Conservation (phyloP, 352 stramenopile species). For the Pythium insidiosum region DNA sequence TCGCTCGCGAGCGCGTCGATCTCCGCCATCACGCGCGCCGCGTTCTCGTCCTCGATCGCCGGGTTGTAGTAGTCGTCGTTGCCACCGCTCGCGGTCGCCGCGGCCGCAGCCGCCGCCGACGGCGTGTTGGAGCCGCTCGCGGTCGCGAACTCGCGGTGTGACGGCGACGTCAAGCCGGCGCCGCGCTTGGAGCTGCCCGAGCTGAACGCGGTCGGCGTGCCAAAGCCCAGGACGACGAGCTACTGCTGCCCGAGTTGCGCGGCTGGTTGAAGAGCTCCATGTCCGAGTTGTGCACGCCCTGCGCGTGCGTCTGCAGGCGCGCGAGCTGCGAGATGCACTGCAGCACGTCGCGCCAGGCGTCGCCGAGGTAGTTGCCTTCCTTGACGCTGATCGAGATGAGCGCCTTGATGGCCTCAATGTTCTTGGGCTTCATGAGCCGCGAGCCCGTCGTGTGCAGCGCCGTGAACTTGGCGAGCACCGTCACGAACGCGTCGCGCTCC, state of each 20-base stretch:
- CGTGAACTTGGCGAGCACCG: constrained; percentile 95
- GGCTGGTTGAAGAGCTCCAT: constrained; percentile 78
- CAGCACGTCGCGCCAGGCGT: constrained; percentile 95
- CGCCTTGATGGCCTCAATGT: constrained; percentile 96
- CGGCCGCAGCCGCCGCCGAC: constrained; percentile 12
- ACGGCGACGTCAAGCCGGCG: constrained; percentile 24
- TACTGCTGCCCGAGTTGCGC: constrained; percentile 21
- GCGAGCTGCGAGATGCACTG: constrained; percentile 97
- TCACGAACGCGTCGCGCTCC: constrained; percentile 94
- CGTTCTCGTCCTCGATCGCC: constrained; percentile 79
- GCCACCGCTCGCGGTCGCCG: constrained; percentile 24
- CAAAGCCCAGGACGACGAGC: constrained; percentile 2
- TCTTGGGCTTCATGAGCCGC: constrained; percentile 93
- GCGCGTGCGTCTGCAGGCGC: constrained; percentile 94
- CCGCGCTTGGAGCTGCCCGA: constrained; percentile 5
- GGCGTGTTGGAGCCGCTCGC: too few species aligned
- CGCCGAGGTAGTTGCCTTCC: constrained; percentile 95
- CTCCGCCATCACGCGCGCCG: constrained; percentile 66
- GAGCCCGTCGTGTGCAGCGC: constrained; percentile 90
- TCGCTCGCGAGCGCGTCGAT: constrained; percentile 87
- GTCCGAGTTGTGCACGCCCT: constrained; percentile 76
- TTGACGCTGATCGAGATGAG: constrained; percentile 96
- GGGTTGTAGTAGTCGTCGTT: constrained; percentile 58
- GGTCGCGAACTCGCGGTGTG: constrained; percentile 58
- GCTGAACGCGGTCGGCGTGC: constrained; percentile 11